phyloP scores from a whole-genome alignment of 2,329 filamentous ascomycete species.

The Boeremia lycopersici region DNA sequence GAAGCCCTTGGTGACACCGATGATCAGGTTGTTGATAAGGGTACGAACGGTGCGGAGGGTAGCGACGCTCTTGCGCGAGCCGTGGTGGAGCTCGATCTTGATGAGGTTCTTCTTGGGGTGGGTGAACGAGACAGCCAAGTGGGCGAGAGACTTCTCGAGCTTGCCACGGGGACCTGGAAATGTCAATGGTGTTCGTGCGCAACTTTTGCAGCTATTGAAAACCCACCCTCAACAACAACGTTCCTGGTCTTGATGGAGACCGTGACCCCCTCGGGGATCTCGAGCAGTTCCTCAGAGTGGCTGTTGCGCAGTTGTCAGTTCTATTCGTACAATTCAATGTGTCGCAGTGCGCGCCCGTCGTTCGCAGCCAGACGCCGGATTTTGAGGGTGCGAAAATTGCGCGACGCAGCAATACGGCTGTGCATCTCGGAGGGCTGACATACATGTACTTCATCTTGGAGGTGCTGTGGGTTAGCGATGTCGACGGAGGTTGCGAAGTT shows the following conservation, averaged over 20 bases:
- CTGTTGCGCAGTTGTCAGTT: slow-evolving; percentile 44
- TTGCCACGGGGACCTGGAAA: slow-evolving; percentile 63
- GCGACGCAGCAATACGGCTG: slow-evolving; percentile 21
- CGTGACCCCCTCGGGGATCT: slow-evolving; percentile 97
- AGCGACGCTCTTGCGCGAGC: slow-evolving; percentile 95
- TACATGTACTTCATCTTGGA: slow-evolving; percentile 97
- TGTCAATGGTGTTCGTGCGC: slow-evolving; percentile 5
- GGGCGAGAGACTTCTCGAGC: slow-evolving; percentile 94
- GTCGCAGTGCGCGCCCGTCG: slow-evolving; percentile 20
- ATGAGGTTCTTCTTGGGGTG: slow-evolving; percentile 84
- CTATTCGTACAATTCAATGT: slow-evolving; percentile 19
- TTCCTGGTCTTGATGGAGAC: slow-evolving; percentile 95
- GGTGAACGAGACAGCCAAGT: slow-evolving; percentile 95
- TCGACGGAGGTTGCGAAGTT: slow-evolving; percentile 33
- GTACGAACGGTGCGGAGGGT: slow-evolving; percentile 97
- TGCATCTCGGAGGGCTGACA: slow-evolving; percentile 26
- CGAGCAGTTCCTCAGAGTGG: slow-evolving; percentile 94
- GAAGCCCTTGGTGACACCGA: slow-evolving; percentile 98
- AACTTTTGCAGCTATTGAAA: slow-evolving; percentile 40
- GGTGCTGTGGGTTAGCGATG: slow-evolving; percentile 45
- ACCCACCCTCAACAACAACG: slow-evolving; percentile 96
- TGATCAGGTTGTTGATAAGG: slow-evolving; percentile 98
- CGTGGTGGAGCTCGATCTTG: slow-evolving; percentile 98
- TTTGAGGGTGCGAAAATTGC: slow-evolving; percentile 18
- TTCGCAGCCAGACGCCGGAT: slow-evolving; percentile 19